Evolutionary conservation across 139 green algal genomes (phyloP), one percentile per base, ranked within the genome.

Genomic region (Medakamo hakoo): DNA sequence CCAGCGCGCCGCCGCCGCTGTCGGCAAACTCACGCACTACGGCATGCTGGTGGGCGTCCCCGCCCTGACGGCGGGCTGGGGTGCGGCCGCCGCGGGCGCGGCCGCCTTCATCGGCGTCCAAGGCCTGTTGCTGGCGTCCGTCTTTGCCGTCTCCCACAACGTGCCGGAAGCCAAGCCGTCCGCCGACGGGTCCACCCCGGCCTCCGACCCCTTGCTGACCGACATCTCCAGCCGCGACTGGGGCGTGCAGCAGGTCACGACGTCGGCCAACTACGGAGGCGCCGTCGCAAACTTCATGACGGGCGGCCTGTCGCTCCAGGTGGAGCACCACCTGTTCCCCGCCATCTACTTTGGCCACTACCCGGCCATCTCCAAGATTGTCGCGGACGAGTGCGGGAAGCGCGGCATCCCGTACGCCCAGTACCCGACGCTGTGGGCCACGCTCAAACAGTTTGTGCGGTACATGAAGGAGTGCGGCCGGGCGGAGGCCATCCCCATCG

Each of bases 141-240:
- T 80, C 4, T 91, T 93, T 71, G 86, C 84, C 2, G 78, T 92
- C 63, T 84, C 71, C 4, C 86, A 93, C 81, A 94, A 94, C 60
- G 67, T 91, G 27, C 67, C 73, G 1, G 82, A 87, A 72, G 69
- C 73, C 71, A 94, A 94, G 76, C 71, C 80, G 1, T 31, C 31
- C 14, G 66, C 66, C 21, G 62, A 49, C 16, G 72, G 68, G 2
- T 61, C 67, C 49, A 75, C 71, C 3, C 69, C 63, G 22, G 63
- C 57, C 26, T 19, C 22, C 19, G 57, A 57, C 40, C 64, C 27
- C 32, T 29, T 59, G n/a, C 57, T 5, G 30, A 58, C 28, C 23
- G 49, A 21, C n/a, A 49, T 30, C 19, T 48, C 49, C 4, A 26
- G 30, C 48, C 27, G 72, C 31, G 82, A 89, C 78, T 88, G 81